Conservation (phyloP, 495 filamentous ascomycete species). For the Chaetomium cochliodes region DNA sequence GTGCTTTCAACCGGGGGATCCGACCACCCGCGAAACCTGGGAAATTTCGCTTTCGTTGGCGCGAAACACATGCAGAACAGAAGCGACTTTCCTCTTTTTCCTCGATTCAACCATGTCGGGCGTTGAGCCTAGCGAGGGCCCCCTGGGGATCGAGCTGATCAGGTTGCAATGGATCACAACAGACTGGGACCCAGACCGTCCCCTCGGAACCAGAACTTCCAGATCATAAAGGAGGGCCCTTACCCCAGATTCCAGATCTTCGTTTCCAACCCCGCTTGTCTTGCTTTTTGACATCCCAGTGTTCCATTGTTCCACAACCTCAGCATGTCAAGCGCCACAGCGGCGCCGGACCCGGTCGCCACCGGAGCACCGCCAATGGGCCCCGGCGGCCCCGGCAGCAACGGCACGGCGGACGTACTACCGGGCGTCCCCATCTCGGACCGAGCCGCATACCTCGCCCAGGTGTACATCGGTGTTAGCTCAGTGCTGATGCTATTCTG, state of each 20-base stretch:
- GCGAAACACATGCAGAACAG: constrained; percentile 6
- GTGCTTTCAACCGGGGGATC: constrained; percentile 3
- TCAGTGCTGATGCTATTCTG: constrained; percentile 25
- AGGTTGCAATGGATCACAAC: constrained; percentile 2
- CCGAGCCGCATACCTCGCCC: constrained; percentile 26
- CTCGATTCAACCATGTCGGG: neutral
- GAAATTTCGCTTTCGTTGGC: constrained; percentile 11
- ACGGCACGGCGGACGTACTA: neutral
- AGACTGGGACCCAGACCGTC: neutral
- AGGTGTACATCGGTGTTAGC: constrained; percentile 24
- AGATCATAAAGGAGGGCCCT: neutral
- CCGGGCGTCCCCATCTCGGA: constrained; percentile 21
- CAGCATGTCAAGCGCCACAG: constrained; percentile 2
- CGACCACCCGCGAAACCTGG: constrained; percentile 6
- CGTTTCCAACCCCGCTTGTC: constrained; percentile 1
- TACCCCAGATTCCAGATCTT: constrained; percentile 11
- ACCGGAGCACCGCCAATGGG: neutral
- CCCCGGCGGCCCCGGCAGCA: neutral
- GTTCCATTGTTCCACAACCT: neutral
- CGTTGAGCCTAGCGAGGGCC: neutral
- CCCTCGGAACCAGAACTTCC: neutral
- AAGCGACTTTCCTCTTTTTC: constrained; percentile 2
- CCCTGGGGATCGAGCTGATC: neutral
- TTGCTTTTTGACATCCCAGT: neutral
- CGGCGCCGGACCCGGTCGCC: neutral